Evolutionary conservation across 495 filamentous ascomycete genomes (phyloP), one percentile per base, ranked within the genome.

Genomic region (Sphaerosporella brunnea): DNA sequence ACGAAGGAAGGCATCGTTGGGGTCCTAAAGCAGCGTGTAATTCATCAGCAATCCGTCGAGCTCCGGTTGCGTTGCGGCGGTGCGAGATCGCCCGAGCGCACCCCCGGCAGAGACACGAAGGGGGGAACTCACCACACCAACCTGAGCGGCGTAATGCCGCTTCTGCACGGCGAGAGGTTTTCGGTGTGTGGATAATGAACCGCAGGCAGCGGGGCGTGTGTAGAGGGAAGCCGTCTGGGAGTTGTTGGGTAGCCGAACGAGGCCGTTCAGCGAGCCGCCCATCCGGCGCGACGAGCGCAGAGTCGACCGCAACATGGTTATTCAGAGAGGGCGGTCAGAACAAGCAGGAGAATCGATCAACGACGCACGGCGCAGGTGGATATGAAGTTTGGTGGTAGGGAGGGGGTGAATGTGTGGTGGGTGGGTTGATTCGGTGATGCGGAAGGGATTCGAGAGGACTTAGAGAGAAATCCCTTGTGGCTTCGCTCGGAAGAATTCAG

Each of bases 1-100:
- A 50, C 81, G 78, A 42, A 96, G 73, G 72, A 95, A 97, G 65
- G 78, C 90, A 69, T 97, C 90, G 59, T 79, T 88, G 45, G 92
- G 74, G 60, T 92, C 81, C 75, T 82, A 39, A n/a, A n/a, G n/a
- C n/a, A n/a, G n/a, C n/a, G n/a, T n/a, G n/a, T n/a, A n/a, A n/a
- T n/a, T n/a, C n/a, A n/a, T n/a, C n/a, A n/a, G n/a, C n/a, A n/a
- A n/a, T n/a, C n/a, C n/a, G n/a, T n/a, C n/a, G n/a, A n/a, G n/a
- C n/a, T n/a, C n/a, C n/a, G n/a, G n/a, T n/a, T n/a, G n/a, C n/a
- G n/a, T n/a, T n/a, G n/a, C n/a, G n/a, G n/a, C n/a, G n/a, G n/a
- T n/a, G n/a, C n/a, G n/a, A n/a, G n/a, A n/a, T n/a, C n/a, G n/a
- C n/a, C n/a, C n/a, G n/a, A 39, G 36, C 13, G 13, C 28, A 32